These are phyloP conservation scores for Dovyalis caffra DNA, from an alignment of 345 rosid species.

Conservation along the genomic window DNA sequence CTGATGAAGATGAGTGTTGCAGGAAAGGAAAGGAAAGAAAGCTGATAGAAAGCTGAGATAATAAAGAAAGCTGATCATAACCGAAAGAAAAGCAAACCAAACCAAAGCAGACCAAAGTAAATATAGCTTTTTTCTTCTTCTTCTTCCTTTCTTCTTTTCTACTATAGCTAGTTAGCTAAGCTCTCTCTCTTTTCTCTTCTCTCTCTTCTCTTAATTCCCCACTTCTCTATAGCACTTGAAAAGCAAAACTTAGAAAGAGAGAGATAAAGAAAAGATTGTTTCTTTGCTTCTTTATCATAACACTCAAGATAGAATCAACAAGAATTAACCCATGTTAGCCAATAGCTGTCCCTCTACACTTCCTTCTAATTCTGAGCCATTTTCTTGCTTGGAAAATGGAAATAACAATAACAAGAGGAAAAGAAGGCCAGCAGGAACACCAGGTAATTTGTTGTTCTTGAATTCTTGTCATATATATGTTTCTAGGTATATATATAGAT, in stretches of 20 bases:
- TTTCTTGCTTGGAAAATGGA: slow-evolving; percentile 41
- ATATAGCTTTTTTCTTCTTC: slow-evolving; percentile 7
- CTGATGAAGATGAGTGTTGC: slow-evolving; percentile 38
- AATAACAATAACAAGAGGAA: slow-evolving; percentile 54
- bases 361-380: slow-evolving; percentile 40
- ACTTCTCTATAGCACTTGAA: background rate
- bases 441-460: slow-evolving; percentile 43
- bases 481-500: background rate
- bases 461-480: background rate
- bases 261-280: background rate
- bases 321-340: slow-evolving; percentile 38
- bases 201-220: background rate
- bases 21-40: slow-evolving; percentile 20
- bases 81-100: slow-evolving; percentile 28
- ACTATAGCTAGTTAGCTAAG: background rate
- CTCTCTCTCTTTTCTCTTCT: background rate
- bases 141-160: background rate
- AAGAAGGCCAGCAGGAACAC: slow-evolving; percentile 88
- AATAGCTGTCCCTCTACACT: slow-evolving; percentile 26
- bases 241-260: no score
- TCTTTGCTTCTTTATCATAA: background rate
- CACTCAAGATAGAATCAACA: background rate
- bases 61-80: slow-evolving; percentile 28
- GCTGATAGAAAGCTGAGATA: slow-evolving; percentile 19
- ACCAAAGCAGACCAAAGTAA: slow-evolving; percentile 16